A percentile compares a stretch with the other conserved stretches of the same genome.
phyloP scores from a whole-genome alignment of 2,329 filamentous ascomycete species.

The Microcyclospora pomicola region DNA sequence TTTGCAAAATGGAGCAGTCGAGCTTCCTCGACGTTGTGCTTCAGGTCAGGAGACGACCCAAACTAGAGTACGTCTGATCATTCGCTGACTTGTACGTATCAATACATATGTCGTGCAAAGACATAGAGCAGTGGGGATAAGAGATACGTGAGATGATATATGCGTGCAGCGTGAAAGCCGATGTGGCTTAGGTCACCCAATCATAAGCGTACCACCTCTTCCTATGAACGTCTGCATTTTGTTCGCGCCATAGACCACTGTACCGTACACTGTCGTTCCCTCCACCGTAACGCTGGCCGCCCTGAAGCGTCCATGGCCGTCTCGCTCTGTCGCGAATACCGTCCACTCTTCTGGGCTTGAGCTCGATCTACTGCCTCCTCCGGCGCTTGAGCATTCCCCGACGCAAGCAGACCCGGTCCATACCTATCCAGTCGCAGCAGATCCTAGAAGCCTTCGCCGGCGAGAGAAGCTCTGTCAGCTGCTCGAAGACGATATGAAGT shows the following conservation, averaged over 20 bases:
- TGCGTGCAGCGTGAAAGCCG: too few species aligned
- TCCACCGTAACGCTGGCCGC: background rate
- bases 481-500: conserved; percentile 88
- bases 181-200: too few species aligned
- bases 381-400: conserved; percentile 1
- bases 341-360: background rate
- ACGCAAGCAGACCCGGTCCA: background rate
- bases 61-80: too few species aligned
- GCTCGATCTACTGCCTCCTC: conserved; percentile 1
- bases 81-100: too few species aligned
- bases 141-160: too few species aligned
- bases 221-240: background rate
- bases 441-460: conserved; percentile 8
- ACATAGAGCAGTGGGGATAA: too few species aligned
- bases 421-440: background rate
- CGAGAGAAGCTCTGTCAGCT: conserved; percentile 54
- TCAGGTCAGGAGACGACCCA: too few species aligned
- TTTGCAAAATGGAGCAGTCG: too few species aligned
- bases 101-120: too few species aligned
- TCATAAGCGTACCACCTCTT: background rate
- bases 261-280: background rate
- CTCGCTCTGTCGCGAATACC: background rate
- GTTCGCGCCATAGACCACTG: background rate
- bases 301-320: background rate
- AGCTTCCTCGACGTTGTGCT: too few species aligned